phyloP scores from a whole-genome alignment of 2,329 filamentous ascomycete species.

The Talaromyces pinophilus region DNA sequence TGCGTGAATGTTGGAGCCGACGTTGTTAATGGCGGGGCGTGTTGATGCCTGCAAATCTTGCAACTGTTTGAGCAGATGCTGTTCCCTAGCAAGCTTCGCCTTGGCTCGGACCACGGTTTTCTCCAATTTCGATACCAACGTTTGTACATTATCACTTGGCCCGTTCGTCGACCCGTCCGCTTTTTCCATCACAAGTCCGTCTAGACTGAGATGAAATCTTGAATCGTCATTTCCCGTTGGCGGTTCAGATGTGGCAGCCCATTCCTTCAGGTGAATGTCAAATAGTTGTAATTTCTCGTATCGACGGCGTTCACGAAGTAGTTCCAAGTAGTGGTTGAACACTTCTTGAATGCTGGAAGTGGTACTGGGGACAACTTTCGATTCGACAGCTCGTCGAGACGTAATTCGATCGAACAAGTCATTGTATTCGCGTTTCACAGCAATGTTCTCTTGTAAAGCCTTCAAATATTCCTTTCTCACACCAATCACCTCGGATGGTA shows the following conservation, averaged over 20 bases:
- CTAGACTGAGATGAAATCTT: conserved; percentile 25
- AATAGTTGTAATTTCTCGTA: conserved; percentile 51
- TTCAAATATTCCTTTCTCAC: conserved; percentile 49
- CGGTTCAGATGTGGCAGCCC: conserved; percentile 29
- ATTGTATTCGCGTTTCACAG: conserved; percentile 43
- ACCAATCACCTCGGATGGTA: conserved; percentile 45
- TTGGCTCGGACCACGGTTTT: conserved; percentile 42
- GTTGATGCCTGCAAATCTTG: conserved; percentile 30
- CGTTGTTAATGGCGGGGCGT: conserved; percentile 3
- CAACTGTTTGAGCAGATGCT: conserved; percentile 36
- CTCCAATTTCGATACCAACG: conserved; percentile 42
- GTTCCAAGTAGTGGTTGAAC: conserved; percentile 44
- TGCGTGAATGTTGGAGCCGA: conserved; percentile 33
- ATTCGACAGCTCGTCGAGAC: conserved; percentile 28
- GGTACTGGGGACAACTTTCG: conserved; percentile 20
- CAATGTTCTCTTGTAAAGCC: conserved; percentile 46
- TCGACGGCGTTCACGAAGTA: conserved; percentile 50
- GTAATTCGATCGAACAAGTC: conserved; percentile 37
- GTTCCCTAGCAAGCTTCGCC: conserved; percentile 39
- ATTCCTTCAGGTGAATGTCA: conserved; percentile 47
- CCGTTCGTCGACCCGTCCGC: conserved; percentile 11
- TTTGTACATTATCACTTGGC: conserved; percentile 32
- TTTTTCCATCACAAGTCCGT: conserved; percentile 23
- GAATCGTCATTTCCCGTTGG: conserved; percentile 20
- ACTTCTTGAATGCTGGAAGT: conserved; percentile 22